These are phyloP conservation scores for Suillus subluteus DNA, from an alignment of 768 basidiomycete species.

Conservation along the genomic window DNA sequence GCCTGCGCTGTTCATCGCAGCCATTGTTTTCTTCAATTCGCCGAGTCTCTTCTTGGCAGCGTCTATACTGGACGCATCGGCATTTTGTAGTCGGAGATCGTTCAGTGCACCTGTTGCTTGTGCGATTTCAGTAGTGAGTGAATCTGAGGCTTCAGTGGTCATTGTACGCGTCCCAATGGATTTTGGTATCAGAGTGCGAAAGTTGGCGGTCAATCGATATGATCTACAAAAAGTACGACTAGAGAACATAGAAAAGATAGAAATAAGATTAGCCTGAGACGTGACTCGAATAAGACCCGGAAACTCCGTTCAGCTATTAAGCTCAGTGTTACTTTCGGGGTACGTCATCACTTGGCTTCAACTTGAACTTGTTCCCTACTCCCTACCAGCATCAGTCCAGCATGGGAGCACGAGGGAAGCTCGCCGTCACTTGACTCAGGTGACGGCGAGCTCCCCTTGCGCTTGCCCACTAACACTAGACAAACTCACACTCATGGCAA, in stretches of 20 bases:
- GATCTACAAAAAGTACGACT: constrained; percentile 3
- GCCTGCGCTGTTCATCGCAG: constrained; percentile 38
- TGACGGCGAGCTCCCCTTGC: neutral
- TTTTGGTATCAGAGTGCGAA: constrained; percentile 4
- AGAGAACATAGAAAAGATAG: constrained; percentile 8
- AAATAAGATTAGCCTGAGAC: constrained; percentile 9
- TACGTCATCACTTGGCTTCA: neutral
- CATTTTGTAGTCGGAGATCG: constrained; percentile 59
- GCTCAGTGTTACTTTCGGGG: neutral
- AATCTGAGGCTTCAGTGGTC: constrained; percentile 38
- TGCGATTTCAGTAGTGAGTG: constrained; percentile 58
- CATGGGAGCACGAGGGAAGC: too few relatives aligned
- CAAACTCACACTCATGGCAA: neutral
- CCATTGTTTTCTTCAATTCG: constrained; percentile 65
- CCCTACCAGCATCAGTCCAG: neutral
- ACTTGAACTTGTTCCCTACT: neutral
- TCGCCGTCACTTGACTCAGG: too few relatives aligned
- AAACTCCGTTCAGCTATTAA: neutral
- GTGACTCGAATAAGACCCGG: constrained; percentile 6
- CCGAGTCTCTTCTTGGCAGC: constrained; percentile 71
- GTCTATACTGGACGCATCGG: constrained; percentile 53
- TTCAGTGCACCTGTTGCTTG: constrained; percentile 61
- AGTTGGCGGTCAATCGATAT: constrained; percentile 6
- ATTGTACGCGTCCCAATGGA: constrained; percentile 32
- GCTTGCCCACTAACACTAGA: neutral